These are phyloP conservation scores for Manihot esculenta DNA, from an alignment of 441 rosid species.

Conservation along the genomic window DNA sequence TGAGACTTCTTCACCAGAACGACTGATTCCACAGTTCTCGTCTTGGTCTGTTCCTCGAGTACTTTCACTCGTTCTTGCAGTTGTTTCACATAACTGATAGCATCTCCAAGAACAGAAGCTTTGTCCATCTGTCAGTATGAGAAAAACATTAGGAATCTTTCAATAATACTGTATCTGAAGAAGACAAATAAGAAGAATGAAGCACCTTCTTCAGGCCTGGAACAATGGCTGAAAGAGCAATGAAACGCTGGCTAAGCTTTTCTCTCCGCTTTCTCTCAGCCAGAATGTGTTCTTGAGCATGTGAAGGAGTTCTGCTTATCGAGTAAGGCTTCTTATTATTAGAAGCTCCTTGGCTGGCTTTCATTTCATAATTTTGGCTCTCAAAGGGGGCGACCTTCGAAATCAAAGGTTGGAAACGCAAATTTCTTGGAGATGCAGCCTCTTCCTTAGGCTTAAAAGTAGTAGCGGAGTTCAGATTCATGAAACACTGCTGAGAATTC, in stretches of 20 bases:
- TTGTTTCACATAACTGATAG: constrained; percentile 49
- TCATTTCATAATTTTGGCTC: constrained; percentile 13
- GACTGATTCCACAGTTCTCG: constrained; percentile 57
- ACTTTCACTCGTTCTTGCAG: constrained; percentile 49
- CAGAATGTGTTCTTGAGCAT: constrained; percentile 64
- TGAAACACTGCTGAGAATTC: constrained; percentile 16
- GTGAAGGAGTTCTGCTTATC: constrained; percentile 33
- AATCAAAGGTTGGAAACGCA: constrained; percentile 19
- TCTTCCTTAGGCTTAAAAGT: constrained; percentile 30
- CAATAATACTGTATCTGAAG: too few species aligned
- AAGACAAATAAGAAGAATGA: too few species aligned
- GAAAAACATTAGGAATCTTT: too few species aligned
- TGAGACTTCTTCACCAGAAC: constrained; percentile 63
- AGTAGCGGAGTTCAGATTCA: constrained; percentile 1
- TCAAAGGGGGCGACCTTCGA: neutral
- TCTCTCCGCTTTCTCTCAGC: constrained; percentile 79
- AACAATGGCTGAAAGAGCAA: constrained; percentile 72
- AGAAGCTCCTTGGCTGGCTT: constrained; percentile 9
- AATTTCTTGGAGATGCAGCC: constrained; percentile 23
- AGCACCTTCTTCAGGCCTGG: constrained; percentile 77
- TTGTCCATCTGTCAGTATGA: constrained; percentile 50
- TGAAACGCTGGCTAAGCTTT: constrained; percentile 66
- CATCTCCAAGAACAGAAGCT: constrained; percentile 63
- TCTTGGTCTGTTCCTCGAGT: constrained; percentile 49
- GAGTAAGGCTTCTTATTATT: constrained; percentile 30